These are phyloP conservation scores for Oenanthe sinensis DNA, from an alignment of 129 eudicot genomes.

Conservation along the genomic window DNA sequence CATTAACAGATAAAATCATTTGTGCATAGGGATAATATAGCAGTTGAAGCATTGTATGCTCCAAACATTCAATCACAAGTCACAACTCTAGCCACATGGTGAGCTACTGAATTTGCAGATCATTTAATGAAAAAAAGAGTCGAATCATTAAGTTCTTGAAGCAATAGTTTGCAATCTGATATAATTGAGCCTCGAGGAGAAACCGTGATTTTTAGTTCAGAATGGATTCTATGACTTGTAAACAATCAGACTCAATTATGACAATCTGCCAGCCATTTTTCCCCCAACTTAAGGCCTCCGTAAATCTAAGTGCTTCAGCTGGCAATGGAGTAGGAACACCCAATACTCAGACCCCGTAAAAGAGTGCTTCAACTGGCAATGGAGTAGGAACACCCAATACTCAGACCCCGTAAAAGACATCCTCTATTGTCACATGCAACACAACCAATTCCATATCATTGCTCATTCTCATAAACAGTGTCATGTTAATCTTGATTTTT, in stretches of 20 bases:
- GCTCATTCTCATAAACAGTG: neutral
- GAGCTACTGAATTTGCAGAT: neutral
- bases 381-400: no score
- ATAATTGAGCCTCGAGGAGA: neutral
- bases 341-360: neutral
- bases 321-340: neutral
- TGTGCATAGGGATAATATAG: no score
- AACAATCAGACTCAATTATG: neutral
- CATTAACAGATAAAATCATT: no score
- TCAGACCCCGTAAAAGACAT: neutral
- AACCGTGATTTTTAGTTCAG: neutral
- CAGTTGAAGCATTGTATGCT: neutral
- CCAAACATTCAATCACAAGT: neutral
- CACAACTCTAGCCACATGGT: no score
- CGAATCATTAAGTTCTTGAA: neutral
- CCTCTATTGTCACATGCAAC: neutral
- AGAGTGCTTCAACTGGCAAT: no score
- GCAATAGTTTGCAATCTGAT: neutral
- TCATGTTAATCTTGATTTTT: neutral
- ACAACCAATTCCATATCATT: no score
- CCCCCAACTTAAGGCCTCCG: neutral
- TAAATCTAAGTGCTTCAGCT: neutral
- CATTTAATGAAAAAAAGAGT: no score
- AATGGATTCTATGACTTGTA: neutral
- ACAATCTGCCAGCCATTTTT: neutral